Evolutionary conservation across 768 basidiomycete genomes (phyloP).

Genomic region (Leucocoprinus sp.): DNA sequence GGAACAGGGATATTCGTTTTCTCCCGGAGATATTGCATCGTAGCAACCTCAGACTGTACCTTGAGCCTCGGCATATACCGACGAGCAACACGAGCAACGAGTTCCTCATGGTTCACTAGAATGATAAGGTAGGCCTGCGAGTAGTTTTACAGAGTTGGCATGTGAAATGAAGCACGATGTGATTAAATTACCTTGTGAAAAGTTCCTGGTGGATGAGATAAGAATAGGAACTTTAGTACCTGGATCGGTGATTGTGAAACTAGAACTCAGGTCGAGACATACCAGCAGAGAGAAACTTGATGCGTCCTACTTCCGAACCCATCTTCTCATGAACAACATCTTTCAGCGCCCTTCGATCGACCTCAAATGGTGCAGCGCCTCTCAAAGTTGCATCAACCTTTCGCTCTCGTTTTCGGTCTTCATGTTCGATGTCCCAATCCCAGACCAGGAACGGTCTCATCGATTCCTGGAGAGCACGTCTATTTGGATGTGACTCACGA

Average conservation of each 20-base stretch:
- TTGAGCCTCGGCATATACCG: conserved; percentile 83
- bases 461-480: not conserved
- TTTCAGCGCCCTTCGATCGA: conserved; percentile 67
- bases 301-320: conserved; percentile 55
- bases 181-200: conserved; percentile 62
- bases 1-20: conserved; percentile 70
- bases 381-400: conserved; percentile 57
- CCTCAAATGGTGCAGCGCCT: conserved; percentile 58
- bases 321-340: conserved; percentile 72
- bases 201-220: conserved; percentile 44
- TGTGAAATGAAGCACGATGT: not conserved
- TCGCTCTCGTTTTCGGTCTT: conserved; percentile 57
- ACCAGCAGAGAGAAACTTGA: conserved; percentile 71
- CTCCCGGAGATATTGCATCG: conserved; percentile 70
- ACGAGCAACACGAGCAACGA: conserved; percentile 76
- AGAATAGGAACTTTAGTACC: conserved; percentile 7
- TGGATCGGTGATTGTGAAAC: conserved; percentile 9
- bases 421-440: conserved; percentile 67
- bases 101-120: conserved; percentile 47
- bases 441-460: conserved; percentile 38
- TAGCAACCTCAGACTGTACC: conserved; percentile 83
- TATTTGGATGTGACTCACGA: not conserved
- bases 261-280: conserved; percentile 22
- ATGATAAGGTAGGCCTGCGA: conserved; percentile 69
- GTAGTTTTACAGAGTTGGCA: conserved; percentile 1